Base-by-base conservation (phyloP, 2,329 filamentous ascomycete species). In the Calonectria crousiana region DNA sequence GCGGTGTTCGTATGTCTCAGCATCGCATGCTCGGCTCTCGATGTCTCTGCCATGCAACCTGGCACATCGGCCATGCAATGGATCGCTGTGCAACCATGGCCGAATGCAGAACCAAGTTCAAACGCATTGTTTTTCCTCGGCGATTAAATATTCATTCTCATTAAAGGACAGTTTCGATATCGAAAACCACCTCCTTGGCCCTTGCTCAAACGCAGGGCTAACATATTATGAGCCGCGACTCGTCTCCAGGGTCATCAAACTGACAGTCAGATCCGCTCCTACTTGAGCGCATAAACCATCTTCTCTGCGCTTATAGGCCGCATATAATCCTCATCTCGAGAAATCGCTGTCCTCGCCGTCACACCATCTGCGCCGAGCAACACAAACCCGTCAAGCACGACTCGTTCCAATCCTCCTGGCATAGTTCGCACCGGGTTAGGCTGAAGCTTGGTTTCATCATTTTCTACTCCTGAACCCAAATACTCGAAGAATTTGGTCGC, bases 221-320 rank as follows among this genome's bases (percentile, higher is more conserved):
- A 5, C 44, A 13, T 14, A 5, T 47, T n/a, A 47, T 23, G 5
- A 13, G 6, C n/a, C 44, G 44, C 23, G n/a, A 47, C 41, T 23
- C 10, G n/a, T 23, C n/a, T 13, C n/a, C 20, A n/a, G 3, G 18
- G 3, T 2, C 30, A 67, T 49, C 52, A 41, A 41, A 41, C 38
- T 18, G 20, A 41, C 38, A 41, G 5, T 8, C 18, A n/a, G 16
- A 9, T 44, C n/a, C 6, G 32, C 30, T 26, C 36, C 26, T 67
- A 64, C 41, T 72, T 20, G 23, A 78, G 28, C 23, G 28, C 66
- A 41, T 84, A 84, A 0, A 84, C 82, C 13, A 86, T 65, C 77
- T 87, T 88, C 77, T 88, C 85, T 0, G 79, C 85, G 69, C 85
- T 85, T 0, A 87, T 78, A 0, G 85, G 84, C 1, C 75, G 79